Percentiles rank a stretch among this genome's conserved stretches.
Evolutionary conservation across 352 stramenopile genomes (phyloP).

Genomic region (Phytophthora pseudosyringae): DNA sequence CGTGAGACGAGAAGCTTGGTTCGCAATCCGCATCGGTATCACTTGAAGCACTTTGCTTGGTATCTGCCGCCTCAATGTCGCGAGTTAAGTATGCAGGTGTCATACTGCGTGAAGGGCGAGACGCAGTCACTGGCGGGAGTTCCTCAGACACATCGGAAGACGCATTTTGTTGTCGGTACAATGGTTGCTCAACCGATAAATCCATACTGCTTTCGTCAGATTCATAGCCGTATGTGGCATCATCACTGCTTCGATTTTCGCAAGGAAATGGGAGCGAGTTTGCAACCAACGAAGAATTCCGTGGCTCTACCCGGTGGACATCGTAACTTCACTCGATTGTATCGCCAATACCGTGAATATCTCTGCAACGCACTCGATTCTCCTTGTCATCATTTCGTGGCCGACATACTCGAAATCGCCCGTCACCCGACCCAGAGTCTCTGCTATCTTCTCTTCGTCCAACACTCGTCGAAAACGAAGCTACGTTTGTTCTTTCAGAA

Average conservation of each 20-base stretch:
- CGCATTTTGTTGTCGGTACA: background rate
- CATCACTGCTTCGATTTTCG: background rate
- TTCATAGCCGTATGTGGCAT: background rate
- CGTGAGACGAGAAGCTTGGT: slow-evolving; percentile 51
- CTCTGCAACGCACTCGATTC: background rate
- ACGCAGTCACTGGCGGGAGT: background rate
- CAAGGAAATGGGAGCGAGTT: background rate
- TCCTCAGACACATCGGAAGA: background rate
- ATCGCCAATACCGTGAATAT: background rate
- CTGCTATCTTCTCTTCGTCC: background rate
- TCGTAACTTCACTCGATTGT: background rate
- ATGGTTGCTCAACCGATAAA: background rate
- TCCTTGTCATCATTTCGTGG: background rate
- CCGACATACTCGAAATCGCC: background rate
- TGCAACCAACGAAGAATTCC: slow-evolving; percentile 1
- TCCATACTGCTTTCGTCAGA: background rate
- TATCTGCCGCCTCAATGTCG: background rate
- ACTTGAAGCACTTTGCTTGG: background rate
- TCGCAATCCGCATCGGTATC: slow-evolving; percentile 25
- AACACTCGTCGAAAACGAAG: background rate
- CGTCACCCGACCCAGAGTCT: background rate
- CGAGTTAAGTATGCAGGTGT: background rate
- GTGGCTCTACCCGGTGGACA: background rate
- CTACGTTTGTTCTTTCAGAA: background rate
- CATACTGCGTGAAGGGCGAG: background rate